phyloP scores from a whole-genome alignment of 2,329 filamentous ascomycete genomes.

The Tolypocladium ophioglossoides region DNA sequence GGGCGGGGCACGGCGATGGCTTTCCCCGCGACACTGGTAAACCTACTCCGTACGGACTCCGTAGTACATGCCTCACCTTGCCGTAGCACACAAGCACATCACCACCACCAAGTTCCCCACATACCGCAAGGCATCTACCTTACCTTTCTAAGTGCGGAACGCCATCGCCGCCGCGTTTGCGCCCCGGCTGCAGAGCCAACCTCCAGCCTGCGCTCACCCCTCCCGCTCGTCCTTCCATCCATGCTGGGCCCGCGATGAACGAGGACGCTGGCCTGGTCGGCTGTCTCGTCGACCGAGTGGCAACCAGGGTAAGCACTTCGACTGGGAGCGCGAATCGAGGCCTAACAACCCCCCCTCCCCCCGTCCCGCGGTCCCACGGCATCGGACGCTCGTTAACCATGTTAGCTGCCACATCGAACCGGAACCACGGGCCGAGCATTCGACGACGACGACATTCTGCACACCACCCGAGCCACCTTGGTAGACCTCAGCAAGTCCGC shows the following conservation, averaged over 20 bases:
- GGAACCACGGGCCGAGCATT: conserved; percentile 2
- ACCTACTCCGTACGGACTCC: too few relatives aligned
- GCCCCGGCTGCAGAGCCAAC: not conserved
- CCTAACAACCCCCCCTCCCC: not conserved
- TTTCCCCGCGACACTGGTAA: too few relatives aligned
- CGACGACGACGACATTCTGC: conserved; percentile 48
- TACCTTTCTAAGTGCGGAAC: not conserved
- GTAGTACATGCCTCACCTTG: too few relatives aligned
- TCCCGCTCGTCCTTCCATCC: not conserved
- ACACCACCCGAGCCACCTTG: conserved; percentile 50
- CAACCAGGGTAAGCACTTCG: conserved; percentile 41
- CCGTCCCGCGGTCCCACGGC: not conserved
- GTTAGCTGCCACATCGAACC: conserved; percentile 7
- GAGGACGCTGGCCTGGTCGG: conserved; percentile 48
- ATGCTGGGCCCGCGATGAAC: conserved; percentile 31
- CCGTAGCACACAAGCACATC: too few relatives aligned
- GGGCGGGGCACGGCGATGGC: too few relatives aligned
- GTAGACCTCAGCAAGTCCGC: conserved; percentile 47
- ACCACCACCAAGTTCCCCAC: too few relatives aligned
- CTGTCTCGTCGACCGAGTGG: conserved; percentile 52
- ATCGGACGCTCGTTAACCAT: not conserved
- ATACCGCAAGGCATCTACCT: not conserved
- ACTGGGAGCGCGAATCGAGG: not conserved
- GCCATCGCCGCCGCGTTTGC: not conserved
- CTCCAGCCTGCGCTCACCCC: not conserved